Percentiles rank a stretch among this genome's conserved stretches.
phyloP scores from a whole-genome alignment of 106 monocot genomes.

The Dendrobium catenatum region DNA sequence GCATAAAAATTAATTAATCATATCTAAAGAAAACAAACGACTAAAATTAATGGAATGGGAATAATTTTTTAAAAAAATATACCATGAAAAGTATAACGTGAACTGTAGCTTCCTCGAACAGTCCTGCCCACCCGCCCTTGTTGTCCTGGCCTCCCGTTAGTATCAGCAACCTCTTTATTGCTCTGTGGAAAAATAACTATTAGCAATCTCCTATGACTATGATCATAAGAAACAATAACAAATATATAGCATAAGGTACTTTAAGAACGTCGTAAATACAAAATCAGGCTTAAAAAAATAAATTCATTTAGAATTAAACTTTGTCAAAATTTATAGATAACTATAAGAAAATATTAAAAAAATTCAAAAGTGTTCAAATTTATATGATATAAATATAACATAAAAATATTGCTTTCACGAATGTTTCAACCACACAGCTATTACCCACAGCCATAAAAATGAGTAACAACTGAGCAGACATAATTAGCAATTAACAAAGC shows the following conservation, averaged over 20 bases:
- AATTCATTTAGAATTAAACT: slow-evolving; percentile 1
- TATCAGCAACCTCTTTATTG: slow-evolving; percentile 49
- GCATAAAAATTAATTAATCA: not conserved
- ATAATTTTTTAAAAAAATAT: slow-evolving; percentile 1
- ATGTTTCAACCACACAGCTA: not conserved
- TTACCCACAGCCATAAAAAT: not conserved
- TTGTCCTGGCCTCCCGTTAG: slow-evolving; percentile 34
- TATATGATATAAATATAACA: not conserved
- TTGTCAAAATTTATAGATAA: not conserved
- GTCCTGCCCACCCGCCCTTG: slow-evolving; percentile 50
- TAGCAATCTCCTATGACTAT: not conserved
- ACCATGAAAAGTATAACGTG: slow-evolving; percentile 38
- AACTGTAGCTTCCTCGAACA: slow-evolving; percentile 51
- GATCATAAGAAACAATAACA: not conserved
- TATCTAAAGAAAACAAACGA: not conserved
- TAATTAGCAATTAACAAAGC: not conserved
- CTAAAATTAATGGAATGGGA: not conserved
- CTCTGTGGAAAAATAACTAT: slow-evolving; percentile 12
- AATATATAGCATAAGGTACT: not conserved
- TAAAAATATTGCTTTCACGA: not conserved
- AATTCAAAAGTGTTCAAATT: not conserved
- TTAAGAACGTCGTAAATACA: not conserved
- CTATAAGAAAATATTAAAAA: not conserved
- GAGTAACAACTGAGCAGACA: not conserved
- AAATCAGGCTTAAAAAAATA: not conserved